Base-by-base conservation (phyloP, 2,329 filamentous ascomycete species). In the Pyrenophora seminiperda region DNA sequence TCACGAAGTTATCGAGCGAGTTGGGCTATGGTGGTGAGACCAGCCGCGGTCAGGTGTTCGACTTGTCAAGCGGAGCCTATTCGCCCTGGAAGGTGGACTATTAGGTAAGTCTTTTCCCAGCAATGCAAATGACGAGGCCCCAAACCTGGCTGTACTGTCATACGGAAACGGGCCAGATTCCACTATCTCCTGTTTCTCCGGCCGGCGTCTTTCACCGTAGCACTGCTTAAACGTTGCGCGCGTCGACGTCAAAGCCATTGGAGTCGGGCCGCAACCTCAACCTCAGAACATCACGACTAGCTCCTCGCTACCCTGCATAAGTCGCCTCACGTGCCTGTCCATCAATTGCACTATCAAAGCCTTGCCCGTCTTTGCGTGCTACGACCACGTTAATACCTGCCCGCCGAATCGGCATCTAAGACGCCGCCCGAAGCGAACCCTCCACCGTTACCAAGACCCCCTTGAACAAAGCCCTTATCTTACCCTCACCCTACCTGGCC, bases 171-270 rank as follows among this genome's bases (percentile, higher is more conserved):
- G 53, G 50, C 50, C 34, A 58, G 48, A 19, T 41, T 58, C 43
- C 37, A 30, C 38, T 61, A 63, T 72, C 68, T 72, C 69, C 68
- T 69, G 62, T 54, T 56, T 72, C 68, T 72, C 69, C 69, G 44
- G 43, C 39, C 33, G 19, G 50, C 58, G 41, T 33, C 47, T 37
- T 44, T 43, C 33, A 56, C 58, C 47, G 46, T 54, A 49, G 47
- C 44, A 30, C 32, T 51, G 19, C 33, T 34, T 34, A 31, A 37
- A 32, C 39, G 32, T 45, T 46, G 47, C 36, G 29, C 15, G 17
- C 40, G 27, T 47, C 48, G 22, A 51, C 48, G 48, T 51, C 48
- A 51, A 51, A 47, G 38, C 43, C 41, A 42, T 31, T 37, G 32
- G 31, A 20, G 29, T 47, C 48, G 48, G 43, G 31, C 48, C 48